A percentile compares a stretch with the other conserved stretches of the same genome.
These are phyloP conservation scores for Endocalyx cinctus DNA, from an alignment of 2,329 filamentous ascomycete species.

Conservation along the genomic window DNA sequence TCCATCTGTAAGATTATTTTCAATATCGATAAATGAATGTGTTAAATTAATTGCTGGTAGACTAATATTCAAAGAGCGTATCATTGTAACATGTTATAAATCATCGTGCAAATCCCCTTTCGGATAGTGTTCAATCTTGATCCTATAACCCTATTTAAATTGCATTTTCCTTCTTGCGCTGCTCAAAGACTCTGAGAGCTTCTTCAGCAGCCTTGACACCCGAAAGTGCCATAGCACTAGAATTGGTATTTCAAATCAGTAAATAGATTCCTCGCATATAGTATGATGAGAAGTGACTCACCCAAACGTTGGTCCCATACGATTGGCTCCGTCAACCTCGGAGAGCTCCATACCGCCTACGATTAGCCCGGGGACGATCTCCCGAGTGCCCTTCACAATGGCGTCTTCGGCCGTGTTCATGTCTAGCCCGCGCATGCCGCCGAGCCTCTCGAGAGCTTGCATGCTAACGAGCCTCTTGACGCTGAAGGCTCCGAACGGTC, in stretches of 20 bases:
- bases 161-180: slow-evolving; percentile 73
- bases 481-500: slow-evolving; percentile 83
- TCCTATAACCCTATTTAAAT: slow-evolving; percentile 32
- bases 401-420: slow-evolving; percentile 91
- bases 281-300: slow-evolving; percentile 7
- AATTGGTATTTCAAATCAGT: slow-evolving; percentile 7
- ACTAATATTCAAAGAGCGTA: not conserved
- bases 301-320: slow-evolving; percentile 61
- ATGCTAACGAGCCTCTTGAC: slow-evolving; percentile 90
- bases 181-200: slow-evolving; percentile 70
- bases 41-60: not conserved
- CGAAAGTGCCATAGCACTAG: slow-evolving; percentile 77
- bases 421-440: slow-evolving; percentile 88
- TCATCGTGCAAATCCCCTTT: too few relatives aligned
- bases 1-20: not conserved
- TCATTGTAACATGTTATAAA: not conserved
- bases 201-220: slow-evolving; percentile 92
- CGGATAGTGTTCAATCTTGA: not conserved
- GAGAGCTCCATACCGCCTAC: slow-evolving; percentile 94
- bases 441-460: slow-evolving; percentile 75
- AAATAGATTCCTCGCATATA: not conserved
- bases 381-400: slow-evolving; percentile 86
- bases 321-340: slow-evolving; percentile 85
- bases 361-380: slow-evolving; percentile 82
- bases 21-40: not conserved